Evolutionary conservation across 2,329 filamentous ascomycete genomes (phyloP).

Genomic region (Colletotrichum sp.): DNA sequence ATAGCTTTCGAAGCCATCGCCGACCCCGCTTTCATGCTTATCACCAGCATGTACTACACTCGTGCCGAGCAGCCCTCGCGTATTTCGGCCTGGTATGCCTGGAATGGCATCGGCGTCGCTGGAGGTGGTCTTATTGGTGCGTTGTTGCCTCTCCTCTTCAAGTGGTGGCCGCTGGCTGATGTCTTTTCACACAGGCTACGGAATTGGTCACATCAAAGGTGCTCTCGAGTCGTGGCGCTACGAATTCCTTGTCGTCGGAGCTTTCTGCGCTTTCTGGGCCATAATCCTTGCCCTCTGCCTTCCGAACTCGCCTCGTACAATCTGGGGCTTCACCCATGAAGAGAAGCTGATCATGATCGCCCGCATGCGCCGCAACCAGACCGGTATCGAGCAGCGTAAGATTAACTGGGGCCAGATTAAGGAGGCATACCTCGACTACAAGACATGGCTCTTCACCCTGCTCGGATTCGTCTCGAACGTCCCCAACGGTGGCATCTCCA

Average conservation of each 20-base stretch:
- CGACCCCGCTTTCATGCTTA: constrained; percentile 60
- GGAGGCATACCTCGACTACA: constrained; percentile 63
- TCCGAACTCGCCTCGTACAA: constrained; percentile 62
- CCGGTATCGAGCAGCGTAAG: constrained; percentile 61
- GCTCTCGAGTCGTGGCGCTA: constrained; percentile 67
- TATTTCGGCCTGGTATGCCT: constrained; percentile 64
- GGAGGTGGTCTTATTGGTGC: constrained; percentile 53
- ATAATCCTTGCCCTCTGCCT: constrained; percentile 61
- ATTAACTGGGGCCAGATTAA: constrained; percentile 59
- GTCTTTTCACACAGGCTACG: constrained; percentile 44
- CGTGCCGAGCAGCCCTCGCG: constrained; percentile 65
- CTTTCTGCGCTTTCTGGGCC: constrained; percentile 64
- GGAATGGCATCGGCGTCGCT: constrained; percentile 64
- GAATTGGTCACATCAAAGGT: constrained; percentile 64
- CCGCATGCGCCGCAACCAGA: constrained; percentile 61
- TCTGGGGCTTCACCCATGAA: constrained; percentile 52
- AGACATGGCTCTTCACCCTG: constrained; percentile 62
- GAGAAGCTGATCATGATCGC: constrained; percentile 61
- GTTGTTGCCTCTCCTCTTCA: not conserved
- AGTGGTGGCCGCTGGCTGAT: not conserved
- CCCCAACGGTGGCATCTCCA: constrained; percentile 64
- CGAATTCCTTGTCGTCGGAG: constrained; percentile 69
- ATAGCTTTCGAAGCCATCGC: constrained; percentile 62
- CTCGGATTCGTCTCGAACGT: constrained; percentile 59
- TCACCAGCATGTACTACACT: constrained; percentile 71